These are phyloP conservation scores for Elsinoe australis DNA, from an alignment of 2,329 filamentous ascomycete genomes.

Conservation along the genomic window DNA sequence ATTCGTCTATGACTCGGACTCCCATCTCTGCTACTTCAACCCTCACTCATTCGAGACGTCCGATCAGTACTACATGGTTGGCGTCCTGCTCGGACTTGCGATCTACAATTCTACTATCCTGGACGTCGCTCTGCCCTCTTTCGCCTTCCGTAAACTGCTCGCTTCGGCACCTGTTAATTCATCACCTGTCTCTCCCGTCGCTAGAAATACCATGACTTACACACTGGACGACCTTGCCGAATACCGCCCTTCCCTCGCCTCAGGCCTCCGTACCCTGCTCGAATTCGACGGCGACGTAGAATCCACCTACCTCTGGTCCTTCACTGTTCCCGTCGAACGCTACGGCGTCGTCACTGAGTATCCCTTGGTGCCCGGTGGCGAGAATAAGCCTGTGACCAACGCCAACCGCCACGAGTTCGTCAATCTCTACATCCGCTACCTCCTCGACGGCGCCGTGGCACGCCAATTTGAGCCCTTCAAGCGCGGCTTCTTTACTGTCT, in stretches of 20 bases:
- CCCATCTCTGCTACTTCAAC: slow-evolving; percentile 87
- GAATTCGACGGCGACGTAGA: slow-evolving; percentile 81
- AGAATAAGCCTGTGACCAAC: slow-evolving; percentile 71
- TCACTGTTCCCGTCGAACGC: slow-evolving; percentile 66
- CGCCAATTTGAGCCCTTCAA: slow-evolving; percentile 92
- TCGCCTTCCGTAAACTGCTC: slow-evolving; percentile 80
- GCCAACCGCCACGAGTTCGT: slow-evolving; percentile 78
- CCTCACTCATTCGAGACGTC: slow-evolving; percentile 82
- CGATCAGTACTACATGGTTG: slow-evolving; percentile 85
- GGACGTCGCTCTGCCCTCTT: slow-evolving; percentile 78
- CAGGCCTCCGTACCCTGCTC: slow-evolving; percentile 65
- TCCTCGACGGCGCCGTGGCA: slow-evolving; percentile 68
- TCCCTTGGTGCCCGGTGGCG: slow-evolving; percentile 67
- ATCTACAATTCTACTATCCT: slow-evolving; percentile 95
- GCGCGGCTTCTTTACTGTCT: slow-evolving; percentile 86
- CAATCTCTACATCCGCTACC: slow-evolving; percentile 70
- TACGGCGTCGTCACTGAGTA: slow-evolving; percentile 63
- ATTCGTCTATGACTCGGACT: slow-evolving; percentile 87
- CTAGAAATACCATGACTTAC: slow-evolving; percentile 53
- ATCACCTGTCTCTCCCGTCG: slow-evolving; percentile 24
- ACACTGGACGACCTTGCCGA: slow-evolving; percentile 76
- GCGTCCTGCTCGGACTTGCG: slow-evolving; percentile 76
- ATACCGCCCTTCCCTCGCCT: slow-evolving; percentile 67
- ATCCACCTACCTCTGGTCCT: slow-evolving; percentile 70
- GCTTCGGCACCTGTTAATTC: slow-evolving; percentile 60